Evolutionary conservation across 75 land plant species (phyloP), one percentile per base, ranked within the genome.

Genomic region (Pinus taeda): DNA sequence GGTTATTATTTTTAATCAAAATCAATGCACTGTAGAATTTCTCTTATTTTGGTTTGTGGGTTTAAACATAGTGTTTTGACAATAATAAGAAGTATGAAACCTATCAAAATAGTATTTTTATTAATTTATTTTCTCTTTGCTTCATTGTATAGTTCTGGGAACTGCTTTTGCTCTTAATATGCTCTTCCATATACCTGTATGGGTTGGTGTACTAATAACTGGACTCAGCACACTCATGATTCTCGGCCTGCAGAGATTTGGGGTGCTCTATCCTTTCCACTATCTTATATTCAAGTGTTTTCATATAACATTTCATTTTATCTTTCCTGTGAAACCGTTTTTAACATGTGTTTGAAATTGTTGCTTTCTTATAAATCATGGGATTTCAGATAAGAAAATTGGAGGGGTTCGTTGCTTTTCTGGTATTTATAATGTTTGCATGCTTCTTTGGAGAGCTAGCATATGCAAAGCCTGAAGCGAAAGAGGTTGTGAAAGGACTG

Each of bases 81-180:
- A 9, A 9, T 9, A 49, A 60, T 20, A n/a, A n/a, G n/a, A 12
- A n/a, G 39, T n/a, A 20, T 6, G 0, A 0, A 4, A 11, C 2
- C 13, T 59, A 5, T 39, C 4, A 4, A 4, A 5, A 39, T 5
- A 39, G 4, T 39, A 17, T 1, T 9, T 20, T 24, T 13, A 20
- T 14, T 13, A 3, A 45, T 45, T 45, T 45, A 0, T 45, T 6
- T 6, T 45, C 8, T 45, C 7, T 0, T 45, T 60, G 7, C 0
- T 45, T 6, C 49, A 45, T 9, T 45, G 49, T 45, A 6, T 8
- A 92, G 95, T 95, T 3, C 84, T 95, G 20, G 97, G 97, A 57
- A 90, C 95, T 12, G 98, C 95, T 6, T 90, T 87, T 81, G 98
- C 98, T 30, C 76, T 95, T 69, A 89, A 95, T 71, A 85, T 95